Base-by-base conservation (phyloP, 2,329 filamentous ascomycete species). In the Claviceps cyperi region DNA sequence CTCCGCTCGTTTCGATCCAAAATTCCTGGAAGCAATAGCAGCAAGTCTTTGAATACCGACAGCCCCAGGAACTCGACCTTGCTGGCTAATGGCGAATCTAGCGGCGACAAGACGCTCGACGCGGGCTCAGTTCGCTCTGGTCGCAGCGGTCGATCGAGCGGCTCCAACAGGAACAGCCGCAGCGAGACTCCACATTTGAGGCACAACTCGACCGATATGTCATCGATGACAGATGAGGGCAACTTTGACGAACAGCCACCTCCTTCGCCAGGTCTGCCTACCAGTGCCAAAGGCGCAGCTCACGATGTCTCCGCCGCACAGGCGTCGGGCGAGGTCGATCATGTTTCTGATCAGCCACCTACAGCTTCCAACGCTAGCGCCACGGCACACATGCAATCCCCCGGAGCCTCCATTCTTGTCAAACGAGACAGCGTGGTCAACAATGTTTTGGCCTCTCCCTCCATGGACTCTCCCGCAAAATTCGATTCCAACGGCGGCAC, bases 271-370 rank as follows among this genome's bases (percentile, higher is more conserved):
- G 83, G 47, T 9, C 38, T 91, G 19, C 83, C 91, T 21, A 83
- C 90, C 22, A 76, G 80, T 41, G 84, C 84, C 55, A 83, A 81
- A 58, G 72, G 77, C 44, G 86, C 85, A 49, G 81, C 86, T 57
- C 83, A 87, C 60, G 83, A 90, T 64, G 80, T 95, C 43, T 78
- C 77, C 61, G 84, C 84, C 45, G 90, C 89, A 43, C 86, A 94
- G 66, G 80, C 84, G 49, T 85, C 81, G 47, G 90, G 91, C 50
- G 92, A 98, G 66, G 89, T 98, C 41, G 92, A 94, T 60, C 82
- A 90, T 58, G 89, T 98, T 19, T 97, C 91, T 14, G 92, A 97
- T 62, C 83, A 84, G 52, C 91, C 90, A 28, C 89, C 88, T 2
- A 80, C 80, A 11, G 84, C 83, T 14, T 47, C 46, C 59, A 66